phyloP scores from a whole-genome alignment of 129 eudicot genomes.

The Silybum marianum region DNA sequence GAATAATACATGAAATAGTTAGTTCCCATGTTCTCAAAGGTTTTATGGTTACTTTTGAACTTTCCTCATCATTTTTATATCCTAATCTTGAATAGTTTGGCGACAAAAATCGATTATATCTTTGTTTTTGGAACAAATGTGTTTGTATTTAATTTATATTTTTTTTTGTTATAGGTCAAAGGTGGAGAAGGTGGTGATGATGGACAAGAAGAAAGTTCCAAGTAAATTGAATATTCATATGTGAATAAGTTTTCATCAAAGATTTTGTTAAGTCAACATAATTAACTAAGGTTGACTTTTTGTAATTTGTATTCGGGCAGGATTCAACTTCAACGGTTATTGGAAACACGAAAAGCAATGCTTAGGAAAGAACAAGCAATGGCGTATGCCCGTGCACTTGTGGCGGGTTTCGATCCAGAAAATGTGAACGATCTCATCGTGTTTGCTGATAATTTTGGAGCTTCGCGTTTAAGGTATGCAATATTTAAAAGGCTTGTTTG shows the following conservation, averaged over 20 bases:
- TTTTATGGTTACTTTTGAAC: neutral
- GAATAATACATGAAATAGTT: neutral
- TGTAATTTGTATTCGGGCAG: conserved; percentile 40
- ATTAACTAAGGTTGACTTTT: conserved; percentile 30
- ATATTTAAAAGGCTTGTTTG: neutral
- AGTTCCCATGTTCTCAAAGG: neutral
- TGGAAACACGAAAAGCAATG: conserved; percentile 88
- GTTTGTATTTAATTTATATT: conserved; percentile 17
- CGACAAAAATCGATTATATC: conserved; percentile 22
- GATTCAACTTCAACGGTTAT: conserved; percentile 78
- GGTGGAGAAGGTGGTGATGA: conserved; percentile 49
- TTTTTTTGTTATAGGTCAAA: conserved; percentile 39
- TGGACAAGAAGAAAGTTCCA: conserved; percentile 72
- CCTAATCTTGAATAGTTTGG: conserved; percentile 22
- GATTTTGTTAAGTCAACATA: neutral
- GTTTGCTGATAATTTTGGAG: conserved; percentile 86
- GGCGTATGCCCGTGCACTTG: conserved; percentile 97
- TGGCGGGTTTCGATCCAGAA: conserved; percentile 89
- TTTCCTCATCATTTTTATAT: conserved; percentile 16
- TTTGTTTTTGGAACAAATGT: neutral
- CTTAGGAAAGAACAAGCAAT: conserved; percentile 96
- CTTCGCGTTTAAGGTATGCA: conserved; percentile 78
- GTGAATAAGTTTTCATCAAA: conserved; percentile 5
- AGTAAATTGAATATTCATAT: conserved; percentile 45
- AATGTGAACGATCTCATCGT: conserved; percentile 64